Base-by-base conservation (phyloP, 345 rosid genomes). In the Eucalyptus cloeziana region DNA sequence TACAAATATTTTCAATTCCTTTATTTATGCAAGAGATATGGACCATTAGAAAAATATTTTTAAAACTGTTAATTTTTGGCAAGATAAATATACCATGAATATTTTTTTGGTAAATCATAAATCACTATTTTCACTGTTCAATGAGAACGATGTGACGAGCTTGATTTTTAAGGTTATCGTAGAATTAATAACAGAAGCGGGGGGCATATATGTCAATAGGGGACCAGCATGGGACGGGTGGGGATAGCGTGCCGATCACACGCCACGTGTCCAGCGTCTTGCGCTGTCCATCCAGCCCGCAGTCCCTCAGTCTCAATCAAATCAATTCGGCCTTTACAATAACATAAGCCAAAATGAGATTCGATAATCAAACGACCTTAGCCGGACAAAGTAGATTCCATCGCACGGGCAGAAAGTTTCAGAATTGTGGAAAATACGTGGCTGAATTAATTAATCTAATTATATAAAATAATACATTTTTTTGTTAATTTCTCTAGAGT, bases 31-130 rank as follows among this genome's bases (percentile, higher is more conserved):
- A 56, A 24, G 6, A 3, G 30, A 56, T 56, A 56, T 2, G 30
- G 13, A 10, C 1, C 0, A 24, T 0, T 56, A 24, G 1, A 56
- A 24, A 56, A 4, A 4, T 24, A 56, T 56, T 56, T 54, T 56
- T 2, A 24, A 56, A 56, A 56, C 1, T 52, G 21, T 52, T 52
- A 24, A 52, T 52, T 52, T 19, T 52, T 52, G 10, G 24, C 4
- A 8, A 19, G 58, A 52, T 52, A 52, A 52, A 19, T 52, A 21
- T 8, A 21, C 58, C 10, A 8, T 8, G 1, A 52, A 52, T 52
- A 1, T 52, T 7, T 60, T 60, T 25, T 25, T 60, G 67, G n/a
- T 25, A 60, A 60, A 24, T 56, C 62, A 24, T 56, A 60, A 60
- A 5, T 27, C 15, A 30, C 33, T n/a, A n/a, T 69, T 69, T 33